Evolutionary conservation across 352 stramenopile genomes (phyloP).

Genomic region (Pythium coloratum): DNA sequence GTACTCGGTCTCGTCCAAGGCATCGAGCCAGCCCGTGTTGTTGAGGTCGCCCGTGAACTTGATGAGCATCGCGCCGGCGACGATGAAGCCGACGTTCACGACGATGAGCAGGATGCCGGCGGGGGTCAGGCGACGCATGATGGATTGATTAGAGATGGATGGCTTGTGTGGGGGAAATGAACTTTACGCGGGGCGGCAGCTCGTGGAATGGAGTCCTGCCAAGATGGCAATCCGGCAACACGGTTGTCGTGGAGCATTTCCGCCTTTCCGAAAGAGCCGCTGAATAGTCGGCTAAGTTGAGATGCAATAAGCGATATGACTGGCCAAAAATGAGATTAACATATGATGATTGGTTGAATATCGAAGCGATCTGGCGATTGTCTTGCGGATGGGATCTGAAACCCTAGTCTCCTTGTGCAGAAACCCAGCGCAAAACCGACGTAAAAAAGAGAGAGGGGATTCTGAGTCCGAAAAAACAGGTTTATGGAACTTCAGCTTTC

Average conservation of each 20-base stretch:
- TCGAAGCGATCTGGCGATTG: neutral
- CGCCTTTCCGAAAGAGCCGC: neutral
- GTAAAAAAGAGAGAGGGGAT: neutral
- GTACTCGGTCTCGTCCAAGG: conserved; percentile 72
- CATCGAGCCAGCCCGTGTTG: conserved; percentile 71
- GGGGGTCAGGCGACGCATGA: conserved; percentile 37
- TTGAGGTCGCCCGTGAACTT: conserved; percentile 58
- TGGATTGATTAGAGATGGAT: neutral
- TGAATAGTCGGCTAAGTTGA: neutral
- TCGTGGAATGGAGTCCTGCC: neutral
- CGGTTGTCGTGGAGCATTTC: neutral
- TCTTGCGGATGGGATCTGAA: neutral
- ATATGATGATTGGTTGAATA: neutral
- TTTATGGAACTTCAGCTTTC: neutral
- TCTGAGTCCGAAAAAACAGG: neutral
- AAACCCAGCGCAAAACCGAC: neutral
- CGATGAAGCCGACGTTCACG: conserved; percentile 76
- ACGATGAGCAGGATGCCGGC: conserved; percentile 66
- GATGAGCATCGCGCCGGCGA: conserved; percentile 61
- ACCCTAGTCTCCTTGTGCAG: neutral
- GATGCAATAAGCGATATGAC: neutral
- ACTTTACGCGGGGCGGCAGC: neutral
- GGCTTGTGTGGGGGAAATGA: neutral
- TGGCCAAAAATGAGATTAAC: neutral
- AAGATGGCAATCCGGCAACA: neutral